Conservation (phyloP, 2,329 filamentous ascomycete genomes). For the Ampelomyces quisqualis region DNA sequence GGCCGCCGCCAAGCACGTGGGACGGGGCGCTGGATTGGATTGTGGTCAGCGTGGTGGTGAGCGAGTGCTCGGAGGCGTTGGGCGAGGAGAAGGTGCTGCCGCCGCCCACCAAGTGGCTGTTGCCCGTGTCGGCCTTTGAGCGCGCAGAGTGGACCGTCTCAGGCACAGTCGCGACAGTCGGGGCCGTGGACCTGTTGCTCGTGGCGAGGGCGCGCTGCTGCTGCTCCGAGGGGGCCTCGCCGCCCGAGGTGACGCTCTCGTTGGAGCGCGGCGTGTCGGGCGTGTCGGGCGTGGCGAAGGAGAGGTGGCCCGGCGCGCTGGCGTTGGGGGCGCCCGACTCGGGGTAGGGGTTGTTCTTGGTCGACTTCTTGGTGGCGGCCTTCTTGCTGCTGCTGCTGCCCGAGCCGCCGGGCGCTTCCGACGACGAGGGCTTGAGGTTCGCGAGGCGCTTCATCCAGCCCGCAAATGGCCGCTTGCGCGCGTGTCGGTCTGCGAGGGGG, state of each 20-base stretch:
- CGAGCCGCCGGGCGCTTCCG: slow-evolving; percentile 50
- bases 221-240: slow-evolving; percentile 52
- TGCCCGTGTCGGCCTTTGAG: slow-evolving; percentile 78
- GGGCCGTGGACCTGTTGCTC: slow-evolving; percentile 71
- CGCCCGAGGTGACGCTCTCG: slow-evolving; percentile 60
- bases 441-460: slow-evolving; percentile 93
- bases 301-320: slow-evolving; percentile 46
- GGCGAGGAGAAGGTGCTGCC: slow-evolving; percentile 80
- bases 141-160: slow-evolving; percentile 75
- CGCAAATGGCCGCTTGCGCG: slow-evolving; percentile 81
- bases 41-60: slow-evolving; percentile 82
- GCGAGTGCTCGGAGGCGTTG: slow-evolving; percentile 74
- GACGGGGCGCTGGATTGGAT: slow-evolving; percentile 73
- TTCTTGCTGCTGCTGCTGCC: slow-evolving; percentile 59
- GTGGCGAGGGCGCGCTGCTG: slow-evolving; percentile 56
- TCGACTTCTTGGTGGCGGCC: slow-evolving; percentile 68
- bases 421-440: slow-evolving; percentile 78
- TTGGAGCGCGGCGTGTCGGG: slow-evolving; percentile 28
- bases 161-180: slow-evolving; percentile 80
- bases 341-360: slow-evolving; percentile 93
- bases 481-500: slow-evolving; percentile 62
- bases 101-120: slow-evolving; percentile 61
- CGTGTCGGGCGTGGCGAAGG: slow-evolving; percentile 53
- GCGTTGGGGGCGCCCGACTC: slow-evolving; percentile 67
- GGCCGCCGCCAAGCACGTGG: slow-evolving; percentile 45